A percentile compares a stretch with the other conserved stretches of the same genome.
phyloP scores from a whole-genome alignment of 495 filamentous ascomycete species.

The Penicillium manginii region DNA sequence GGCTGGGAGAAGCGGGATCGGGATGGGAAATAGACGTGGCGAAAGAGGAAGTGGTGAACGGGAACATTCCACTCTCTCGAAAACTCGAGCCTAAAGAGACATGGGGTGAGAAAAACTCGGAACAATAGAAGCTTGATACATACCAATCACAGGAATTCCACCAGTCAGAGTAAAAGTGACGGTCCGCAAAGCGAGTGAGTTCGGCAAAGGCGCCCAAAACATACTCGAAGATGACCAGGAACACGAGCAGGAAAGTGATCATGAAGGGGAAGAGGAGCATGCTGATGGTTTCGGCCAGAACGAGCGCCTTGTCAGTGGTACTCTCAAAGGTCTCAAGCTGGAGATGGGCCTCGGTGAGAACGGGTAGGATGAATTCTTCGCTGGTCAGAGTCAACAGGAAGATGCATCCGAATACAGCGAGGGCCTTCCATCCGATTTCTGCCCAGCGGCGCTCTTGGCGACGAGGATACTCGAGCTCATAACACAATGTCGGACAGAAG shows the following conservation, averaged over 20 bases:
- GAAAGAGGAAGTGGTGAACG: conserved; percentile 95
- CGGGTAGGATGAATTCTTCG: conserved; percentile 95
- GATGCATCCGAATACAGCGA: conserved; percentile 95
- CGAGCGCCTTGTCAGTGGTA: conserved; percentile 68
- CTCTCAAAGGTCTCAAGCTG: conserved; percentile 64
- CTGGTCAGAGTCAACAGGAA: conserved; percentile 89
- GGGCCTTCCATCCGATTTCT: conserved; percentile 81
- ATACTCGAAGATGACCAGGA: conserved; percentile 98
- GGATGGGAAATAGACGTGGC: conserved; percentile 89
- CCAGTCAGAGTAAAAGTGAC: conserved; percentile 97
- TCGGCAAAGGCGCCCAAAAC: conserved; percentile 93
- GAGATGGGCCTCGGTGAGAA: conserved; percentile 73
- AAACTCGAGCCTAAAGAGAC: conserved; percentile 77
- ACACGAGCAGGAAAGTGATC: conserved; percentile 92
- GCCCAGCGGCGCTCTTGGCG: conserved; percentile 72
- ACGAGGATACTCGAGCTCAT: conserved; percentile 95
- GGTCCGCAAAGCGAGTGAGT: conserved; percentile 88
- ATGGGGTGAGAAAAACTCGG: background rate
- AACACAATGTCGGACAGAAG: conserved; percentile 93
- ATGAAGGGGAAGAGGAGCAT: conserved; percentile 96
- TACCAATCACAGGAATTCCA: conserved; percentile 71
- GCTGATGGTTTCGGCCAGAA: conserved; percentile 90
- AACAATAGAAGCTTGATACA: conserved; percentile 12
- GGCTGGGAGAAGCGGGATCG: conserved; percentile 73
- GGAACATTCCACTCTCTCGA: conserved; percentile 97